Base-by-base conservation (phyloP, 306 rosid genomes). In the Ormosia semicastrata region DNA sequence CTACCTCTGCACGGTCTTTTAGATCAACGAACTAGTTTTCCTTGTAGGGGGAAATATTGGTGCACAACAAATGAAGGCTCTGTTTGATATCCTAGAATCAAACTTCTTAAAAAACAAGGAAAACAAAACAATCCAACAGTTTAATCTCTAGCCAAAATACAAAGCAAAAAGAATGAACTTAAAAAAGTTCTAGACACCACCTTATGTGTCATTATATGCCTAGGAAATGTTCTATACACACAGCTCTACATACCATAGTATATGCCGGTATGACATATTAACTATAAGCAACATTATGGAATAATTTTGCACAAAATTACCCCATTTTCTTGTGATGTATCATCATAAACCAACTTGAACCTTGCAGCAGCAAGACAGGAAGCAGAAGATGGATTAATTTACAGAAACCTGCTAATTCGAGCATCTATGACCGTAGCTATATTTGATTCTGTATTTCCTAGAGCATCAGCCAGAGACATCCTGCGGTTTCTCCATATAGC, bases 381-480 rank as follows among this genome's bases (percentile, higher is more conserved):
- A 59, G 72, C 81, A 73, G 47, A 79, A 60, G 76, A 66, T 39
- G 56, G 71, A 68, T 46, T 47, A 52, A 75, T 78, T 79, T 89
- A 90, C 46, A 93, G 82, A 37, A 85, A 63, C 89, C 98, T 89
- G 83, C 91, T 71, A 41, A 92, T 88, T 73, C 98, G 91, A 79
- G 93, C 68, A 77, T 93, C 99, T 9, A 93, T 24, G 34, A 95
- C 80, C 6, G 77, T 87, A 66, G 66, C 68, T 67, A 84, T 68
- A 56, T 87, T 80, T 7, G 86, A 30, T 17, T 83, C 91, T 5
- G 91, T 82, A 14, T 87, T 59, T 74, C 87, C 97, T 12, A 95
- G 86, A 34, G 92, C 93, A 57, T 95, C 94, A 3, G 89, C 91
- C 64, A 95, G 79, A 30, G 96, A 92, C 60, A 95, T 60, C 82